phyloP scores from a whole-genome alignment of 1,284 basidiomycete species.

The Sanghuangporus weigelae region DNA sequence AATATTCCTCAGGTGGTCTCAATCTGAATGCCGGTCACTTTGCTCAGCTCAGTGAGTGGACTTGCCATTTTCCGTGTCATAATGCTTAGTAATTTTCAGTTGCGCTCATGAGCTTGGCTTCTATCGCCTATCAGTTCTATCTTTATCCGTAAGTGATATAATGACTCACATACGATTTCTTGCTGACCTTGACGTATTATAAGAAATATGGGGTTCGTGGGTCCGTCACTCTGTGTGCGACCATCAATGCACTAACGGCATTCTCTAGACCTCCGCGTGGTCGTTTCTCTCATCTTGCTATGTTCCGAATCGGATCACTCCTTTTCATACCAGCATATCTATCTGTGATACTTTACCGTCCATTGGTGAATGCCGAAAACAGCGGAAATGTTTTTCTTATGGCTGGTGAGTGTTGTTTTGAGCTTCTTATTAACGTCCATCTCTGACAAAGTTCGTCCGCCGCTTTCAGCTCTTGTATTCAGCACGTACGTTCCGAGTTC shows the following conservation, averaged over 20 bases:
- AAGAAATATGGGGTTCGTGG: constrained; percentile 51
- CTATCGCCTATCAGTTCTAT: constrained; percentile 80
- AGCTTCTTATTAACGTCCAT: not conserved
- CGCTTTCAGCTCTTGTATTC: constrained; percentile 47
- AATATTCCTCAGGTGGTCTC: constrained; percentile 66
- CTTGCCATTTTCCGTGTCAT: constrained; percentile 3
- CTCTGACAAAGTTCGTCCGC: constrained; percentile 10
- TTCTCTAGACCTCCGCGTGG: constrained; percentile 56
- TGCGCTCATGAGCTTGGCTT: constrained; percentile 75
- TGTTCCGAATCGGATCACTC: constrained; percentile 76
- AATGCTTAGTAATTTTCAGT: constrained; percentile 37
- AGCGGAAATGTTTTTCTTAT: constrained; percentile 67
- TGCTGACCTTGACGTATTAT: constrained; percentile 21
- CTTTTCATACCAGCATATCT: constrained; percentile 78
- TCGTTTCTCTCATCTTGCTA: constrained; percentile 76
- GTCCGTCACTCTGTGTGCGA: constrained; percentile 17
- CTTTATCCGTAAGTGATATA: constrained; percentile 69
- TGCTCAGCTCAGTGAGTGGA: constrained; percentile 66
- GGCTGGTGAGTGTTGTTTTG: constrained; percentile 43
- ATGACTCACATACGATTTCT: constrained; percentile 15
- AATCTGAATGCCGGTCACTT: constrained; percentile 76
- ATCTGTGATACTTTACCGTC: constrained; percentile 63
- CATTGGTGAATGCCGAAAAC: constrained; percentile 53
- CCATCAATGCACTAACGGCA: not conserved
- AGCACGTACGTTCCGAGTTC: constrained; percentile 58